Conservation (phyloP, 2,329 filamentous ascomycete species). For the Fusarium setosum region DNA sequence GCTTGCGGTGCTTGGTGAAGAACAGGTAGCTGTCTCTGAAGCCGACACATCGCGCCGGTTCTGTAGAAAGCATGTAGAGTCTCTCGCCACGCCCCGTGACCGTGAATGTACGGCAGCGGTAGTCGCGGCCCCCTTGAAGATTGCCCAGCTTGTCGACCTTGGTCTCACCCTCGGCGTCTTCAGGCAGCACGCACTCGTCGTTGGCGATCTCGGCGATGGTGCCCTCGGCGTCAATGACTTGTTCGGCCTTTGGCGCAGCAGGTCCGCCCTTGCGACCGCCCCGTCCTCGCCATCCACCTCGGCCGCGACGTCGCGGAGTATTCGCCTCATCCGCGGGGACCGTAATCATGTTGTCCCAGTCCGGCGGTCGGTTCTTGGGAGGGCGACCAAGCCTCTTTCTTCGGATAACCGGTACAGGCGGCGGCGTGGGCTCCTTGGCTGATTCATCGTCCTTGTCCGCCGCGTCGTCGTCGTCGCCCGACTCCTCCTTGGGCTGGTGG, state of each 20-base stretch:
- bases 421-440: slow-evolving; percentile 64
- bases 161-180: slow-evolving; percentile 87
- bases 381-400: slow-evolving; percentile 86
- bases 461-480: slow-evolving; percentile 53
- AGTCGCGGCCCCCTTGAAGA: slow-evolving; percentile 86
- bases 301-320: slow-evolving; percentile 72
- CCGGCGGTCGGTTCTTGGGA: slow-evolving; percentile 84
- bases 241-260: slow-evolving; percentile 80
- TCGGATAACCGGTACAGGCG: slow-evolving; percentile 73
- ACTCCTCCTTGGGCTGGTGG: slow-evolving; percentile 64
- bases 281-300: slow-evolving; percentile 77
- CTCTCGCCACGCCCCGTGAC: slow-evolving; percentile 85
- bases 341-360: slow-evolving; percentile 76
- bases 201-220: slow-evolving; percentile 90
- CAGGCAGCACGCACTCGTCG: slow-evolving; percentile 90
- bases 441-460: slow-evolving; percentile 55
- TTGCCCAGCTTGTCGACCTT: slow-evolving; percentile 94
- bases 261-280: slow-evolving; percentile 76
- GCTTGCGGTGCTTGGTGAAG: slow-evolving; percentile 96
- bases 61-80: slow-evolving; percentile 98
- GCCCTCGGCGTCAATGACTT: slow-evolving; percentile 93
- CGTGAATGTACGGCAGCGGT: slow-evolving; percentile 95
- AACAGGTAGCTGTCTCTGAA: slow-evolving; percentile 99
- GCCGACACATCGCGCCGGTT: slow-evolving; percentile 94
- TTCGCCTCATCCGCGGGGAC: slow-evolving; percentile 65